Base-by-base conservation (phyloP, 495 filamentous ascomycete genomes). In the Penicillium parvum region DNA sequence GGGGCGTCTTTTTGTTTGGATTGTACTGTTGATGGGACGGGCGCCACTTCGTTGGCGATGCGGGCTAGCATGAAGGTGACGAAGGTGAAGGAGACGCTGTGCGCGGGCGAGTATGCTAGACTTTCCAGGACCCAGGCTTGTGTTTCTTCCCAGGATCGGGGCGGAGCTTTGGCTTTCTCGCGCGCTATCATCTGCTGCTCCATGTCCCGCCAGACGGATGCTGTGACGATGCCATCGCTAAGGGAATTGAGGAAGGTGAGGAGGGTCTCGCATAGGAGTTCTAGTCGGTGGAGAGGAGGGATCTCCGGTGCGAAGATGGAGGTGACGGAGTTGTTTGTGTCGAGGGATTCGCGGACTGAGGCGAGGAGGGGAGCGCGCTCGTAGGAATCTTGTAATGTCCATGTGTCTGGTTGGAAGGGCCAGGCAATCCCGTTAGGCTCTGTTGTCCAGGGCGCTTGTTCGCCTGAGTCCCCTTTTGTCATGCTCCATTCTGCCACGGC, bases 61-160 rank as follows among this genome's bases (percentile, higher is more conserved):
- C 62, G 67, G 9, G 64, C 63, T 5, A 96, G 75, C 76, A 90
- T 88, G 30, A 85, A 81, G 3, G 81, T 89, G 23, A 96, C 62
- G 45, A 95, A 90, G 7, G 90, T 83, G 57, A 95, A 92, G 0
- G 84, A 86, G 45, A 90, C 85, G 55, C 85, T 90, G 57, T 91
- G 84, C 21, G 81, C 79, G 1, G 90, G 88, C 0, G 77, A 75
- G 7, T 76, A 68, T 0, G 83, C 75, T 5, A 96, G 73, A 40
- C 78, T 77, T 42, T 95, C 89, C 7, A 92, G 71, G 7, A 91
- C 72, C 61, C 75, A 77, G 7, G 75, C 67, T 48, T 81, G 81
- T 47, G 78, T 77, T 22, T 88, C 83, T 44, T 91, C 86, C 45
- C 52, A 65, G 15, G 63, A 63, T 22, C 54, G 71, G 45, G 65